A percentile compares a stretch with the other conserved stretches of the same genome.
These are phyloP conservation scores for Chlorociboria aeruginascens DNA, from an alignment of 495 filamentous ascomycete species.

Conservation along the genomic window DNA sequence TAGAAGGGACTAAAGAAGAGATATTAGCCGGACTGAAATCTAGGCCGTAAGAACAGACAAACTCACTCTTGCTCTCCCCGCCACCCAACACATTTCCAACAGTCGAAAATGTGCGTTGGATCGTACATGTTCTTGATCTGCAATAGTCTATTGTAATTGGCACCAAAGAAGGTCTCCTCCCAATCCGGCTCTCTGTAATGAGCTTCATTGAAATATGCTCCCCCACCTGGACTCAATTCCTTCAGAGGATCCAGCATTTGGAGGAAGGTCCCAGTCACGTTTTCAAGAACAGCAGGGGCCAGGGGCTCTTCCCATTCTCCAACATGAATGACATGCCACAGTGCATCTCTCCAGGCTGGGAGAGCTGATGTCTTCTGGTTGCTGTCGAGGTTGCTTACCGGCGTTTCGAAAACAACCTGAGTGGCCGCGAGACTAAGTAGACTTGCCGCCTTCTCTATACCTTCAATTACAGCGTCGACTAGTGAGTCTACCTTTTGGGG, in stretches of 20 bases:
- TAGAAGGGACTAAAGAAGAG: no score
- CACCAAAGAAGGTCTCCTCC: constrained; percentile 39
- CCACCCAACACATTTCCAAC: constrained; percentile 31
- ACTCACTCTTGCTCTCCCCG: constrained; percentile 1
- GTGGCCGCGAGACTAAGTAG: not conserved
- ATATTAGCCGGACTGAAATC: no score
- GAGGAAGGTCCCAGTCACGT: not conserved
- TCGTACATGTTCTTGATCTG: constrained; percentile 41
- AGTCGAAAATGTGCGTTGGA: constrained; percentile 39
- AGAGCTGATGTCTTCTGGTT: constrained; percentile 19
- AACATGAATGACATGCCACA: constrained; percentile 37
- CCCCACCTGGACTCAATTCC: constrained; percentile 10
- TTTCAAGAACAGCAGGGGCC: not conserved
- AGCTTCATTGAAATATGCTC: constrained; percentile 39
- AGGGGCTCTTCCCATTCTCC: not conserved
- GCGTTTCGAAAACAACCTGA: constrained; percentile 1
- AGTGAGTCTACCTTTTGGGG: constrained; percentile 12
- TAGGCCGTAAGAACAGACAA: not conserved
- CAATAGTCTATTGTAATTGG: constrained; percentile 30
- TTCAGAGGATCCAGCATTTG: constrained; percentile 1
- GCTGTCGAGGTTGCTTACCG: constrained; percentile 18
- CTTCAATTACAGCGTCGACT: no score
- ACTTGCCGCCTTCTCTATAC: no score
- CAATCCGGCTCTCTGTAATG: constrained; percentile 25
- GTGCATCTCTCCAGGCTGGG: constrained; percentile 40